Base-by-base conservation (phyloP, 306 rosid genomes). In the Sindora glabra region DNA sequence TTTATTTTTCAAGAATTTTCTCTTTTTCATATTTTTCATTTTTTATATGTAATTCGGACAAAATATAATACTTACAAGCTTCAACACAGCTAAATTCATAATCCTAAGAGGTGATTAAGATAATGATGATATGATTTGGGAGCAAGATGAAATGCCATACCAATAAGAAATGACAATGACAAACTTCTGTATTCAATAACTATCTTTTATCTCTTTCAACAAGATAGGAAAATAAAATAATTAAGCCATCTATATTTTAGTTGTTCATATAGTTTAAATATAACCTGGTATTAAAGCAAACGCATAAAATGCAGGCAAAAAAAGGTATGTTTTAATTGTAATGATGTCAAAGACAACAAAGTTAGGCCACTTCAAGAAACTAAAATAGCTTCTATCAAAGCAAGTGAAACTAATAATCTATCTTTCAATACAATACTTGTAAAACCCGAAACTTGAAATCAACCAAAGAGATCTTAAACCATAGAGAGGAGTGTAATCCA, bases 371-470 rank as follows among this genome's bases (percentile, higher is more conserved):
- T 62, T 25, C 12, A 27, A 60, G 64, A 55, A 67, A 56, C n/a
- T n/a, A n/a, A n/a, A n/a, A 68, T 56, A 42, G 56, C 65, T 71
- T 65, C 70, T 70, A 60, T 56, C 51, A 54, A 56, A 38, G 46
- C 59, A 65, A 25, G 62, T 26, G 63, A 47, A n/a, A 54, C 14
- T 44, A 48, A 60, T 47, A 52, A 41, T 17, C 38, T 38, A 39
- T 50, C 32, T 9, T 48, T 61, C 62, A 47, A 27, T 53, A 6
- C 34, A 24, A 53, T 45, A 44, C 41, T 54, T 59, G 62, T 36
- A 59, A 66, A 49, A 26, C 30, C 47, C 22, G 44, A 76, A 12
- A 50, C 10, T n/a, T 52, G 37, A 52, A 25, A 24, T 59, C 33
- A 55, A 26, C 32, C 45, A 37, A 58, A 61, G 49, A 67, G 38